A percentile compares a stretch with the other conserved stretches of the same genome.
Conservation (phyloP, 208 protist genomes). For the Trypanosoma boissoni region DNA sequence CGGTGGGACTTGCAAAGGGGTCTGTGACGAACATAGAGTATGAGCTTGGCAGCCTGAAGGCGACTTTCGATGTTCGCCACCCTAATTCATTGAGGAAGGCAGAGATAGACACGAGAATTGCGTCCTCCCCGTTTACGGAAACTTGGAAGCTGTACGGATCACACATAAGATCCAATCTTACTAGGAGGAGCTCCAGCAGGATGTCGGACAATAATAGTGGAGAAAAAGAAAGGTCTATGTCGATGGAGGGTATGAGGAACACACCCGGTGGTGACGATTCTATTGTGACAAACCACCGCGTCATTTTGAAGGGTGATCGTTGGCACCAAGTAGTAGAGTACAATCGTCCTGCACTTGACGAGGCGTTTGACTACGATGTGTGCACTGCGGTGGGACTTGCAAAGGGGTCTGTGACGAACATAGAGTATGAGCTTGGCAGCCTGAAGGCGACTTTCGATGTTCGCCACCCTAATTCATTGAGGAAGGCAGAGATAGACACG, state of each 20-base stretch:
- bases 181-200: slow-evolving; percentile 7
- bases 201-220: too few species aligned
- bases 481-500: slow-evolving; percentile 18
- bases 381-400: slow-evolving; percentile 25
- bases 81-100: slow-evolving; percentile 5
- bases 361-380: slow-evolving; percentile 35
- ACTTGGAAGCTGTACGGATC: slow-evolving; percentile 24
- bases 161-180: slow-evolving; percentile 8
- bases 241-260: too few species aligned
- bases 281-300: slow-evolving; percentile 37
- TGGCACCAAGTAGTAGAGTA: slow-evolving; percentile 31
- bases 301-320: slow-evolving; percentile 36
- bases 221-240: too few species aligned
- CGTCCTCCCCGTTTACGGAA: slow-evolving; percentile 2
- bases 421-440: slow-evolving; percentile 25
- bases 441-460: slow-evolving; percentile 25
- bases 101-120: slow-evolving; percentile 11
- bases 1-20: slow-evolving; percentile 15
- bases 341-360: slow-evolving; percentile 21
- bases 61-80: slow-evolving; percentile 29
- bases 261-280: background rate
- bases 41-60: slow-evolving; percentile 24
- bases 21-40: slow-evolving; percentile 25
- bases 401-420: slow-evolving; percentile 12
- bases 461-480: slow-evolving; percentile 16